Base-by-base conservation (phyloP, 2,329 filamentous ascomycete genomes). In the Colletotrichum horii region DNA sequence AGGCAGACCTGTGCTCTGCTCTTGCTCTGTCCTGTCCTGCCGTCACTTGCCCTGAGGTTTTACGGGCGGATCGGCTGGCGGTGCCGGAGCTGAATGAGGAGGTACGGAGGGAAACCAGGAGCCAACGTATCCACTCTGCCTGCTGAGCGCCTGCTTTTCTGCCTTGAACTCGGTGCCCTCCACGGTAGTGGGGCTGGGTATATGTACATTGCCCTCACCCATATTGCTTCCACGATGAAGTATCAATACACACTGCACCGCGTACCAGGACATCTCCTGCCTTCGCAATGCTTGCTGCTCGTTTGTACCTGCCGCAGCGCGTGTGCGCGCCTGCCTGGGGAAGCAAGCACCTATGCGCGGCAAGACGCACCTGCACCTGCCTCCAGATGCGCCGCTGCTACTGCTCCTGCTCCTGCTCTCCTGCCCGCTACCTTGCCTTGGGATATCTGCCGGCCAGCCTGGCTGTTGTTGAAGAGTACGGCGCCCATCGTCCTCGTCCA, bases 11-110 rank as follows among this genome's bases (percentile, higher is more conserved):
- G 43, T 28, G 55, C 56, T 58, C 56, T 32, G 58, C 34, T 14
- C 55, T 24, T 28, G 26, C 55, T 52, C 55, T 52, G 43, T 22
- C 43, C n/a, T n/a, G 43, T 22, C 11, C 43, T 52, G 43, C 43
- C 55, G 26, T 30, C 55, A 58, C 55, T 58, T 30, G 16, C 55
- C 70, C 65, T 74, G 65, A 66, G 70, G 74, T 58, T 71, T 58
- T 60, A 77, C 76, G 73, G 76, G 74, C 66, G 70, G 74, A 76
- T 76, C 76, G 76, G 76, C 74, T 76, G 76, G 38, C 70, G 76
- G 69, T 74, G 76, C 76, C 76, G 76, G 76, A 76, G 73, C 75
- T 77, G 72, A 67, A 61, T 72, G 69, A 72, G 58, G 65, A 71
- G 30, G 62, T 14, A 72, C 62, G 70, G 64, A 73, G 43, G 64